Base-by-base conservation (phyloP, 2,329 filamentous ascomycete species). In the Monilinia laxa region DNA sequence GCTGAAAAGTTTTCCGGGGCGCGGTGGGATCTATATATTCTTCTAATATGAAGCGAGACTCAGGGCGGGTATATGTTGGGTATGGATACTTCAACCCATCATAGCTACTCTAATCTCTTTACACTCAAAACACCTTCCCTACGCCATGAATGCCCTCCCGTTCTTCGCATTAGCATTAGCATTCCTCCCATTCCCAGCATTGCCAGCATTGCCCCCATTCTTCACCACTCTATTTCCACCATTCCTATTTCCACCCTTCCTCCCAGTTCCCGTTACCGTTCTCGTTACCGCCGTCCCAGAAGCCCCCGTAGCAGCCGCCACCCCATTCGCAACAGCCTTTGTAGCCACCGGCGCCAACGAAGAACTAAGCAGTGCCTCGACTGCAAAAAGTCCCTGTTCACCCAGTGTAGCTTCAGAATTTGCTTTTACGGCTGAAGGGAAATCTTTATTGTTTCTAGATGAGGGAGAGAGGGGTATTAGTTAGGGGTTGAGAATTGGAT, bases 361-460 rank as follows among this genome's bases (percentile, higher is more conserved):
- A 9, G 49, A 55, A 20, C 62, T 57, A 10, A 64, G 62, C 20
- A 64, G 38, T 35, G 62, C 62, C 18, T 64, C 35, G 6, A 64
- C 62, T 14, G 62, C 62, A 7, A 64, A 64, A 7, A 64, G 5
- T 20, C 62, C 62, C 10, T 64, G 62, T 35, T 64, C 47, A 25
- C 47, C 40, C 1, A 64, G 62, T 3, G 35, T 64, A 35, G 62
- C 62, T 56, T 64, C 62, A 0, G 62, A 56, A 10, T 64, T 64
- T 20, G 62, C 62, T 47, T 64, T 58, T 9, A 64, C 35, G 18
- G 57, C 57, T 5, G 57, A 25, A 12, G 57, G 57, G 14, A 60
- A 38, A 38, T 60, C 57, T 60, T 60, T 60, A 12, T 60, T 60
- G 42, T 60, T 60, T 49, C 57, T 59, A 12, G n/a, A 12, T 4